These are phyloP conservation scores for Elongisporangium undulatum DNA, from an alignment of 352 stramenopile genomes.

Conservation along the genomic window DNA sequence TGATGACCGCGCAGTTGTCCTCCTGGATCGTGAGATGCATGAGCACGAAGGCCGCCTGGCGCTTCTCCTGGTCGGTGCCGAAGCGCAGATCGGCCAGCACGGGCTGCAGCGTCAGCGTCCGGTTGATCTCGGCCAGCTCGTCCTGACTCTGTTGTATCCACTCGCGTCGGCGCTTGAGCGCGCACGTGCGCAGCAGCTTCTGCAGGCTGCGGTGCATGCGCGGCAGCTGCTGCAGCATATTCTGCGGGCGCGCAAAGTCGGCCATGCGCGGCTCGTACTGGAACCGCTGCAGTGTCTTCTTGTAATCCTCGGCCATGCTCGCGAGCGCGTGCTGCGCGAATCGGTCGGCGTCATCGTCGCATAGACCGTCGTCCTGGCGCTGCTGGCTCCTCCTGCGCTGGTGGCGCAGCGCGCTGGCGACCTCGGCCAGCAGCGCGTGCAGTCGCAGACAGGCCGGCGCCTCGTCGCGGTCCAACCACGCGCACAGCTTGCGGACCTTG, in stretches of 20 bases:
- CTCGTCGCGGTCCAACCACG: background rate
- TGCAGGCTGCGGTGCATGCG: background rate
- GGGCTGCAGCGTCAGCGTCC: background rate
- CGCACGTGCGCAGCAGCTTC: background rate
- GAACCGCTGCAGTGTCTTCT: background rate
- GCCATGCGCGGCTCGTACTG: background rate
- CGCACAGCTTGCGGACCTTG: conserved; percentile 3
- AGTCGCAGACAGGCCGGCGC: background rate
- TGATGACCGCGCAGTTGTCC: background rate
- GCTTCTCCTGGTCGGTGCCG: background rate
- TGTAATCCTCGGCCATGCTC: background rate
- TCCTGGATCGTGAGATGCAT: background rate
- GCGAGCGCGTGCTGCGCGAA: background rate
- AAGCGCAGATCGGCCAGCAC: background rate
- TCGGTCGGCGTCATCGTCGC: background rate
- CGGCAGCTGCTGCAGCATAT: background rate
- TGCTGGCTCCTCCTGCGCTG: background rate
- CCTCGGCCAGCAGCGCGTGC: background rate
- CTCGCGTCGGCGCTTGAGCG: background rate
- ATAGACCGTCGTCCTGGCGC: no score
- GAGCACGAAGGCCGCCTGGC: background rate
- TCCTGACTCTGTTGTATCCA: background rate
- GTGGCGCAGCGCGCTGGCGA: background rate
- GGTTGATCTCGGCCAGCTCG: background rate
- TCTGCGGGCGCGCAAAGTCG: background rate